phyloP scores from a whole-genome alignment of 345 rosid genomes.

The rapeseed (Brassica napus) region Da-Ae NC_063439.1:1140001-1140500 shows the following conservation, averaged over 20 bases:
- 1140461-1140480: too few relatives aligned
- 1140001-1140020: background rate
- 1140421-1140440: too few relatives aligned
- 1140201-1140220: background rate
- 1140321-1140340: too few relatives aligned
- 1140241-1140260: too few relatives aligned
- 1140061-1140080: background rate
- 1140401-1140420: background rate
- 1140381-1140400: background rate
- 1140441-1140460: too few relatives aligned
- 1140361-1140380: background rate
- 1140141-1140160: too few relatives aligned
- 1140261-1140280: too few relatives aligned
- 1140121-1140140: conserved; percentile 17
- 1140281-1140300: too few relatives aligned
- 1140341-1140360: too few relatives aligned
- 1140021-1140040: background rate
- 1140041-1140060: background rate
- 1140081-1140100: background rate
- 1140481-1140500: too few relatives aligned
- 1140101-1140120: background rate
- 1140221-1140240: conserved; percentile 29
- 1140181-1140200: background rate
- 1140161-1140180: background rate
- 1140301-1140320: too few relatives aligned